phyloP scores from a whole-genome alignment of 495 filamentous ascomycete species.

The Aspergillus ellipticus region DNA sequence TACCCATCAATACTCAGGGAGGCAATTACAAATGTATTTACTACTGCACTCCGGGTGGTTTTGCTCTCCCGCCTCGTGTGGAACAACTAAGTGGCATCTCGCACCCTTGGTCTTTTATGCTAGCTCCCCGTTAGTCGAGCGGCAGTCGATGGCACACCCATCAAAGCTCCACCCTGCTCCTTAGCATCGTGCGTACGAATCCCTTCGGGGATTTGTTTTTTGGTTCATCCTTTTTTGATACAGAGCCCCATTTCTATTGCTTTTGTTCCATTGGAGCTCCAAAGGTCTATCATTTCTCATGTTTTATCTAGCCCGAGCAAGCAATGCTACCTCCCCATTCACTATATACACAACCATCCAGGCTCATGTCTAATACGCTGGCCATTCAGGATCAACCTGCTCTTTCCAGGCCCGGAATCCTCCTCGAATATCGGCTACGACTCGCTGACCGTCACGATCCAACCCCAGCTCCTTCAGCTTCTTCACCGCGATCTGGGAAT shows the following conservation, averaged over 20 bases:
- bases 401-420: constrained; percentile 83
- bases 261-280: background rate
- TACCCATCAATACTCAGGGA: too few species aligned
- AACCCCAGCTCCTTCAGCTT: constrained; percentile 65
- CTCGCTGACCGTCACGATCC: constrained; percentile 51
- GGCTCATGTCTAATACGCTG: constrained; percentile 46
- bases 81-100: background rate
- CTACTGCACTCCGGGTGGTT: too few species aligned
- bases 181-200: background rate
- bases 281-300: background rate
- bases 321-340: too few species aligned
- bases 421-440: constrained; percentile 73
- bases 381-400: constrained; percentile 69
- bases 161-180: background rate
- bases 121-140: background rate
- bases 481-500: constrained; percentile 76
- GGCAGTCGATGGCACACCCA: background rate
- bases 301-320: background rate
- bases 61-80: background rate
- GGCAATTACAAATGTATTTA: too few species aligned
- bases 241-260: background rate
- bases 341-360: background rate
- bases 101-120: background rate
- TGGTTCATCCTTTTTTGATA: background rate
- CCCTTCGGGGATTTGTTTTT: constrained; percentile 3